Evolutionary conservation across 2,329 filamentous ascomycete genomes (phyloP).

Genomic region (Alternaria sp.): DNA sequence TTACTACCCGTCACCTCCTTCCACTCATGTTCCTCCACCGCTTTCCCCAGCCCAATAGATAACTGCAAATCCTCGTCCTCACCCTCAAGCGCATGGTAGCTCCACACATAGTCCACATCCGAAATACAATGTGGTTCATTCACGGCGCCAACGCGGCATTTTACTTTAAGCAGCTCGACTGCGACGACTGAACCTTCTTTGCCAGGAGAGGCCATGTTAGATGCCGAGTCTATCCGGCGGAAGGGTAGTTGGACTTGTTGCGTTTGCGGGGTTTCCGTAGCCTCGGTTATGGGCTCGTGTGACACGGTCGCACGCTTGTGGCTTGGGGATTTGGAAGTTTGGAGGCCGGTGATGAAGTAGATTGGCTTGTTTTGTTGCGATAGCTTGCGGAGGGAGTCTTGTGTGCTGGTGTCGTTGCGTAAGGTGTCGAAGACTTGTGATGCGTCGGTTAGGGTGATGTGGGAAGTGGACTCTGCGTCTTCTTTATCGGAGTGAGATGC

Average conservation of each 20-base stretch:
- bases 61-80: slow-evolving; percentile 28
- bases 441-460: slow-evolving; percentile 21
- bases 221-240: slow-evolving; percentile 33
- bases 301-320: background rate
- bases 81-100: slow-evolving; percentile 29
- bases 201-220: slow-evolving; percentile 6
- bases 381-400: slow-evolving; percentile 29
- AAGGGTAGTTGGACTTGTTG: slow-evolving; percentile 15
- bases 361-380: slow-evolving; percentile 54
- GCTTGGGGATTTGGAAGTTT: slow-evolving; percentile 48
- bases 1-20: slow-evolving; percentile 27
- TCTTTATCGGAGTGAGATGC: background rate
- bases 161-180: slow-evolving; percentile 35
- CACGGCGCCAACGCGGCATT: slow-evolving; percentile 26
- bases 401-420: slow-evolving; percentile 24
- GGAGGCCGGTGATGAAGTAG: slow-evolving; percentile 52
- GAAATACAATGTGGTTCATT: slow-evolving; percentile 36
- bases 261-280: background rate
- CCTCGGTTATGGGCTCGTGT: slow-evolving; percentile 1
- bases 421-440: slow-evolving; percentile 31
- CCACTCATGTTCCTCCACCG: slow-evolving; percentile 24
- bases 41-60: slow-evolving; percentile 36
- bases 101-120: slow-evolving; percentile 38
- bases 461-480: slow-evolving; percentile 27
- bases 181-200: slow-evolving; percentile 21